Base-by-base conservation (phyloP, 2,329 filamentous ascomycete genomes). In the Fragosphaeria purpurea region DNA sequence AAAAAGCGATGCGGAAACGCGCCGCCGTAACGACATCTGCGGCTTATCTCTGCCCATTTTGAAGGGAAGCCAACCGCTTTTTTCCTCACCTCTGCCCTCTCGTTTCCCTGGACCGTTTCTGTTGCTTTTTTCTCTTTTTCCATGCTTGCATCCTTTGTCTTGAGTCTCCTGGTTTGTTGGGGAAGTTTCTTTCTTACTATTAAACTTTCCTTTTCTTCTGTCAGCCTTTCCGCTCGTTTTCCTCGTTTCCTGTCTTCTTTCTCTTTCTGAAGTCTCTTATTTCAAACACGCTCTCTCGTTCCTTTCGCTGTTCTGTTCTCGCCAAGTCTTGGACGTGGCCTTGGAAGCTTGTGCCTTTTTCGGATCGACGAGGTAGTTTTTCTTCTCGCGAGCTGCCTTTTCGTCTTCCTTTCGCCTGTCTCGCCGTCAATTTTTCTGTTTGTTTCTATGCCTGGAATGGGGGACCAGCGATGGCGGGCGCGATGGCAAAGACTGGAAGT, bases 1-100 rank as follows among this genome's bases (percentile, higher is more conserved):
- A 38, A 42, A 62, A 63, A 63, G 71, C 67, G 73, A 69, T 79
- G 90, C 88, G 88, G 88, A 94, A 95, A 96, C 87, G 88, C 90
- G 88, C 88, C 90, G 90, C 89, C 91, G 95, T 90, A 96, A 83
- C 95, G 95, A 90, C 89, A 89, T 78, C 52, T 75, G 89, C 87
- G 88, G 88, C 85, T 90, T 71, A 88, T 80, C 81, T 81, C 76
- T 74, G 77, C 75, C 69, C 71, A 73, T 22, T 22, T 22, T 45
- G 3, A 51, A 40, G 51, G 47, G 50, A 46, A 11, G 9, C 33
- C 38, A 7, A 3, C 13, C 3, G 33, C 31, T 33, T 42, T 40
- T 39, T 31, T 6, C 45, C 38, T 44, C 37, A 34, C 32, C 31
- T 47, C 31, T 32, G 42, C 44, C 12, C 35, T 45, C 38, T 38